A percentile compares a stretch with the other conserved stretches of the same genome.
Evolutionary conservation across 768 basidiomycete genomes (phyloP).

Genomic region (Panaeolus papilionaceus): DNA sequence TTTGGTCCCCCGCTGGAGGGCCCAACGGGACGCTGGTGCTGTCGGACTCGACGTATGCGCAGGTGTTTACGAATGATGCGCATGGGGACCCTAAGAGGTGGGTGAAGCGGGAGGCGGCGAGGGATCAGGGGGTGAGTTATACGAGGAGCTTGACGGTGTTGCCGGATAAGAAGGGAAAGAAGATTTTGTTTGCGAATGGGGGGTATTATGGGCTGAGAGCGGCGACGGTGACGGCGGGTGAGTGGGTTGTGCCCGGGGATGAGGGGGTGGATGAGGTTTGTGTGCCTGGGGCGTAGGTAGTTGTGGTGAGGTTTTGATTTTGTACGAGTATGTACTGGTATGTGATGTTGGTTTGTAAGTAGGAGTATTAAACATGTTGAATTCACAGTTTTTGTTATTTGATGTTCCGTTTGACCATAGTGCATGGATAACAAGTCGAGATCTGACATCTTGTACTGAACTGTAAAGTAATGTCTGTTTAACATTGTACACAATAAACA

Average conservation of each 20-base stretch:
- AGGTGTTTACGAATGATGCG: slow-evolving; percentile 1
- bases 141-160: slow-evolving; percentile 1
- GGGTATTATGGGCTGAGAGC: slow-evolving; percentile 5
- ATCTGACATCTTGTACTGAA: too few species aligned
- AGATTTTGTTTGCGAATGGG: slow-evolving; percentile 3
- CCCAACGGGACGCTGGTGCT: background rate
- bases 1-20: background rate
- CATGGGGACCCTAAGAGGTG: background rate
- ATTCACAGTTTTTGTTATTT: too few species aligned
- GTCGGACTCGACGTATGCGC: background rate
- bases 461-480: too few species aligned
- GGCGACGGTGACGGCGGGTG: background rate
- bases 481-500: too few species aligned
- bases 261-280: background rate
- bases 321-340: too few species aligned
- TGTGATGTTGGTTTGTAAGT: too few species aligned
- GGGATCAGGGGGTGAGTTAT: slow-evolving; percentile 3
- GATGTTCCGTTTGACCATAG: too few species aligned
- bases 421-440: too few species aligned
- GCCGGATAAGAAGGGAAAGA: background rate
- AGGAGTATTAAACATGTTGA: too few species aligned
- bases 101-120: background rate
- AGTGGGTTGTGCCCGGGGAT: background rate
- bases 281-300: background rate
- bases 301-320: background rate